phyloP scores from a whole-genome alignment of 192 early-diverging fungal genomes.

The Pilobolus umbonatus region DNA sequence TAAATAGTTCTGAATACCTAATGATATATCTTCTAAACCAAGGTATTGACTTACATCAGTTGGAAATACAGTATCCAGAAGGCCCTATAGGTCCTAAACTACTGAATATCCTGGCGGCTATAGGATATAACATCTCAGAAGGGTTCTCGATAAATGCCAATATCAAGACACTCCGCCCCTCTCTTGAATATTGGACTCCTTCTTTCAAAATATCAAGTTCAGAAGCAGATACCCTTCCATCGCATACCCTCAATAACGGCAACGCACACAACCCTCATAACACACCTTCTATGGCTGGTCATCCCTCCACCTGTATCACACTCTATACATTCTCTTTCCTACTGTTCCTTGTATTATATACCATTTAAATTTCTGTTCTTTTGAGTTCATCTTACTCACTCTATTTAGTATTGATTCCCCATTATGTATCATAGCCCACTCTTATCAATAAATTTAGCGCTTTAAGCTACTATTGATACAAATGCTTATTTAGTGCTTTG shows the following conservation, averaged over 20 bases:
- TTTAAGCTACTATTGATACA: too few species aligned
- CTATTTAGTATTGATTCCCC: too few species aligned
- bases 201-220: not conserved
- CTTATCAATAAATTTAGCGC: too few species aligned
- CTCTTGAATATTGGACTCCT: not conserved
- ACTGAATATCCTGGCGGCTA: slow-evolving; percentile 5
- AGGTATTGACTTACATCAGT: slow-evolving; percentile 24
- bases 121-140: slow-evolving; percentile 26
- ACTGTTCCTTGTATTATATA: too few species aligned
- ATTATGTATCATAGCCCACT: too few species aligned
- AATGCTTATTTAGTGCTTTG: too few species aligned
- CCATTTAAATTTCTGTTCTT: too few species aligned
- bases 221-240: not conserved
- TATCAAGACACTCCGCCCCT: not conserved
- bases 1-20: slow-evolving; percentile 32
- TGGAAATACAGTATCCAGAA: slow-evolving; percentile 6
- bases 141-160: too few species aligned
- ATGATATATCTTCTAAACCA: slow-evolving; percentile 35
- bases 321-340: too few species aligned
- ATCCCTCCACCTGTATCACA: too few species aligned
- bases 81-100: slow-evolving; percentile 38
- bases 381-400: too few species aligned
- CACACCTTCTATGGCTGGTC: not conserved
- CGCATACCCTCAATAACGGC: not conserved
- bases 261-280: not conserved